Conservation (phyloP, 345 rosid species). For the Citrus australasica region DNA sequence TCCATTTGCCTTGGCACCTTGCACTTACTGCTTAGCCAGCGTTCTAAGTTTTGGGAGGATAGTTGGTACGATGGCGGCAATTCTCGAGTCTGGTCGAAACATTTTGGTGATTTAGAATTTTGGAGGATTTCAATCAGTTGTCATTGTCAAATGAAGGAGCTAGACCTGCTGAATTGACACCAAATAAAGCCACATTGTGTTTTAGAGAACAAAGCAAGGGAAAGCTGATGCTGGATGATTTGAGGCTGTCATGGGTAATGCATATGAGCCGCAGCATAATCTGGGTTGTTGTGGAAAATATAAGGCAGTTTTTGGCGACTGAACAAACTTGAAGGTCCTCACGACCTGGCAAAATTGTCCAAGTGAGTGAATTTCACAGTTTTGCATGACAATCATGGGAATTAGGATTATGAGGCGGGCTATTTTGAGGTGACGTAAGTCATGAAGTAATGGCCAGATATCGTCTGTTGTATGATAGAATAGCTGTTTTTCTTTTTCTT, state of each 20-base stretch:
- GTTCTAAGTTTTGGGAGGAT: constrained; percentile 1
- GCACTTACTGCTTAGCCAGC: background rate
- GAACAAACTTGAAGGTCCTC: background rate
- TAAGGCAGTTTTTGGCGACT: background rate
- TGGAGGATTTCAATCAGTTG: background rate
- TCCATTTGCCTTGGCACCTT: background rate
- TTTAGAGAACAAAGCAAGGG: background rate
- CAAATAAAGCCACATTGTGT: background rate
- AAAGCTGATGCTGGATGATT: background rate
- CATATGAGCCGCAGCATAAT: background rate
- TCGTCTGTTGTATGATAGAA: constrained; percentile 14
- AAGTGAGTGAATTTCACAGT: constrained; percentile 13
- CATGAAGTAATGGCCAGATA: constrained; percentile 14
- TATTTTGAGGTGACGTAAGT: constrained; percentile 27
- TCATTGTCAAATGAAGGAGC: background rate
- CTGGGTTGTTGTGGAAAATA: too few species aligned
- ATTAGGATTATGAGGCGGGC: constrained; percentile 14
- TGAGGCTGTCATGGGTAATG: background rate
- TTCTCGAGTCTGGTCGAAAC: background rate
- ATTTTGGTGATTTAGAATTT: background rate
- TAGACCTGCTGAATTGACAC: background rate
- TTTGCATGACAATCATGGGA: constrained; percentile 14
- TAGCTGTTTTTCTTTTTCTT: background rate
- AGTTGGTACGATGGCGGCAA: background rate
- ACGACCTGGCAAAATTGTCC: background rate